Evolutionary conservation across 2,329 filamentous ascomycete species (phyloP).

Genomic region (Beauveria scarabaeidicola): DNA sequence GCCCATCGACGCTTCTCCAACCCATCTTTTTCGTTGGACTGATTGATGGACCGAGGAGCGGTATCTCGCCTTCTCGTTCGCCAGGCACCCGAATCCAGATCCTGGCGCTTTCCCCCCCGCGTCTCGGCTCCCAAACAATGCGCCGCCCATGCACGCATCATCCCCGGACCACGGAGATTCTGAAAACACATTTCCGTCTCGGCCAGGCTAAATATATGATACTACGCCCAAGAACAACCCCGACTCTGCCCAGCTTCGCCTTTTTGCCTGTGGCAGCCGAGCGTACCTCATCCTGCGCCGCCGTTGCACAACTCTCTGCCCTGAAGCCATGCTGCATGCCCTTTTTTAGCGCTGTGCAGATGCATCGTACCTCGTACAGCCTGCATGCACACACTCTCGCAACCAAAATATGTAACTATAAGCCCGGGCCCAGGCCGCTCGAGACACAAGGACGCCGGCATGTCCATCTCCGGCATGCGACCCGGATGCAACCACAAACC

Average conservation of each 20-base stretch:
- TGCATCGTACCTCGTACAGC: not conserved
- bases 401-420: not conserved
- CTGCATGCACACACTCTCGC: not conserved
- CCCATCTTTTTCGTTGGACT: no score
- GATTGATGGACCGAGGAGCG: no score
- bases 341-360: not conserved
- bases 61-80: no score
- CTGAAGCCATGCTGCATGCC: not conserved
- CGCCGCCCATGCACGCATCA: no score
- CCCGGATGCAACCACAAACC: not conserved
- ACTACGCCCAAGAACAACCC: not conserved
- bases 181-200: no score
- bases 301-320: not conserved
- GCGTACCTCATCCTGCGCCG: not conserved
- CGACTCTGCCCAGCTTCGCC: not conserved
- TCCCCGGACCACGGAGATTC: no score
- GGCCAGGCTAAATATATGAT: no score
- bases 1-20: no score
- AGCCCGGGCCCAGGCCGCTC: slow-evolving; percentile 6
- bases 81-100: no score
- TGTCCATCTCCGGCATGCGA: slow-evolving; percentile 5
- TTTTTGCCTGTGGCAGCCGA: not conserved
- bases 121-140: no score
- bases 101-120: no score
- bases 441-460: not conserved